phyloP scores from a whole-genome alignment of 2,329 filamentous ascomycete genomes.

The Hypoxylon sp. region DNA sequence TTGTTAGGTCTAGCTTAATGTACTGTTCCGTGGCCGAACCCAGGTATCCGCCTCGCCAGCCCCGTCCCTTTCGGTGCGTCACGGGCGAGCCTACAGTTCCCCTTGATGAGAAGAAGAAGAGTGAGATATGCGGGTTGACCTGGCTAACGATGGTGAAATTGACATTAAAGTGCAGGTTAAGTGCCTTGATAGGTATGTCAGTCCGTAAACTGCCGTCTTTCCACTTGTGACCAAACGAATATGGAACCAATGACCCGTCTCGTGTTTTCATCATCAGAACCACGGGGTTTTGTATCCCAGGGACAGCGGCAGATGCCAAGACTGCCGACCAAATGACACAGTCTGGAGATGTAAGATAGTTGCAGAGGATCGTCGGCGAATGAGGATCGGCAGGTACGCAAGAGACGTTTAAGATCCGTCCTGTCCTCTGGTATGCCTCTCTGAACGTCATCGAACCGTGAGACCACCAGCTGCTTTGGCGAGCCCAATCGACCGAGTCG shows the following conservation, averaged over 20 bases:
- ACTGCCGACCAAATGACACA: slow-evolving; percentile 99
- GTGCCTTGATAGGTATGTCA: slow-evolving; percentile 91
- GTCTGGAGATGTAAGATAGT: slow-evolving; percentile 93
- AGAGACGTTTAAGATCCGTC: slow-evolving; percentile 92
- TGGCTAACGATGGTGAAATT: slow-evolving; percentile 91
- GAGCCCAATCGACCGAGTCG: slow-evolving; percentile 91
- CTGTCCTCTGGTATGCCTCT: slow-evolving; percentile 93
- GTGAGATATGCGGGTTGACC: slow-evolving; percentile 97
- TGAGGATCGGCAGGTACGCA: slow-evolving; percentile 97
- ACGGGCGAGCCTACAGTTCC: slow-evolving; percentile 92
- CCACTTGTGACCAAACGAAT: slow-evolving; percentile 99
- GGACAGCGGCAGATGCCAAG: slow-evolving; percentile 91
- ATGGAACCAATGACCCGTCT: slow-evolving; percentile 81
- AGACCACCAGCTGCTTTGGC: slow-evolving; percentile 86
- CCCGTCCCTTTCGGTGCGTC: slow-evolving; percentile 89
- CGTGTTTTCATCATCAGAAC: slow-evolving; percentile 90
- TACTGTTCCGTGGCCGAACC: slow-evolving; percentile 93
- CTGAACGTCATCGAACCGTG: slow-evolving; percentile 91
- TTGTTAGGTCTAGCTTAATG: slow-evolving; percentile 94
- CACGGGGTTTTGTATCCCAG: slow-evolving; percentile 93
- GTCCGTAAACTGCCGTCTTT: slow-evolving; percentile 95
- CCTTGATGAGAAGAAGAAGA: slow-evolving; percentile 97
- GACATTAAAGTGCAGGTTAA: slow-evolving; percentile 98
- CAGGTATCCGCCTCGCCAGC: slow-evolving; percentile 95
- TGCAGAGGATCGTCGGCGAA: slow-evolving; percentile 88